Percentiles rank a stretch among this genome's conserved stretches.
Evolutionary conservation across 805 yeast species (phyloP).

Genomic region (Komagataella phaffii): DNA sequence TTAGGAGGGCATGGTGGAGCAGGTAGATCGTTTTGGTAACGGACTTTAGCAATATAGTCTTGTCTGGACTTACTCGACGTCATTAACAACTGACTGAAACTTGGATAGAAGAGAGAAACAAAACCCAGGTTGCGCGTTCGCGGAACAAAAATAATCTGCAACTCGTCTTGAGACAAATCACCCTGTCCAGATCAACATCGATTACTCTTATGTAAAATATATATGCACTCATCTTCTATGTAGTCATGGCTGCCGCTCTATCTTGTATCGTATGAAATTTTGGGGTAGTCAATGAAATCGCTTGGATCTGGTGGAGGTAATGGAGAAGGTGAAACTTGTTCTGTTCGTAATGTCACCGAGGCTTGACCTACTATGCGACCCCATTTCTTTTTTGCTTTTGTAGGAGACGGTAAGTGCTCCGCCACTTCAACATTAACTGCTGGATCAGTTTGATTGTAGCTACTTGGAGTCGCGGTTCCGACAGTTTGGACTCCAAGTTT

Average conservation of each 20-base stretch:
- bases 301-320: background rate
- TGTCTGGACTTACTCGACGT: slow-evolving; percentile 26
- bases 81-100: background rate
- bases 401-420: slow-evolving; percentile 34
- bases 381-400: slow-evolving; percentile 28
- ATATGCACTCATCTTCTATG: background rate
- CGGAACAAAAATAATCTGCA: background rate
- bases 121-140: background rate
- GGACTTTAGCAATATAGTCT: slow-evolving; percentile 68
- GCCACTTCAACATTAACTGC: background rate
- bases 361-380: slow-evolving; percentile 35
- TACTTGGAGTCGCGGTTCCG: background rate
- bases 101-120: background rate
- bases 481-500: background rate
- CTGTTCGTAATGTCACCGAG: background rate
- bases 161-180: background rate
- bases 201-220: background rate
- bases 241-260: background rate
- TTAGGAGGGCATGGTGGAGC: slow-evolving; percentile 92
- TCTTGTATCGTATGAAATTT: background rate
- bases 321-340: background rate
- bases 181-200: too few species aligned
- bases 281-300: background rate
- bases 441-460: background rate
- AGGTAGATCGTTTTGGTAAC: slow-evolving; percentile 80